Percentiles rank a stretch among this genome's conserved stretches.
Evolutionary conservation across 345 rosid species (phyloP).

Genomic region (Litchi chinensis): DNA sequence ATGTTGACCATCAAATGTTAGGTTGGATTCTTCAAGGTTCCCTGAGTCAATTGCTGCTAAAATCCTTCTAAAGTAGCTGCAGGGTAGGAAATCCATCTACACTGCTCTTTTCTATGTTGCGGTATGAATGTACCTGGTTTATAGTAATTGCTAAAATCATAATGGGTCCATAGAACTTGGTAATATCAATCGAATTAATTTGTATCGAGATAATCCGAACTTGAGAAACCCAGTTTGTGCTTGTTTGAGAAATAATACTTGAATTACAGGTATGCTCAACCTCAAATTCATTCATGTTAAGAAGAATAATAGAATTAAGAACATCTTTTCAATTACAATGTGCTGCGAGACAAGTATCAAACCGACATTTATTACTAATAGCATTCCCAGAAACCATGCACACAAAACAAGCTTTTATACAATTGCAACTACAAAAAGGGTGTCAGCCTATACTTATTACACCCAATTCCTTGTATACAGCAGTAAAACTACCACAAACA

Average conservation of each 20-base stretch:
- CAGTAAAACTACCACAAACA: neutral
- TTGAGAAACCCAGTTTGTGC: neutral
- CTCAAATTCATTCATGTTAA: neutral
- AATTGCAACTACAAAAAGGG: neutral
- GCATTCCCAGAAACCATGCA: neutral
- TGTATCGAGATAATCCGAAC: neutral
- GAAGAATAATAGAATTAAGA: no score
- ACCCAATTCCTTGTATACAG: neutral
- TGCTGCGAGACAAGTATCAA: neutral
- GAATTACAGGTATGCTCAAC: neutral
- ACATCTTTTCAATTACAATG: no score
- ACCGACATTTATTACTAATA: no score
- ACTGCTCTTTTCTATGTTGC: no score
- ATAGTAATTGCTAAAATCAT: no score
- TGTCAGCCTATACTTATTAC: no score
- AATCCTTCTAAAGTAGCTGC: neutral
- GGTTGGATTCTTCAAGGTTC: neutral
- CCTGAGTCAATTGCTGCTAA: neutral
- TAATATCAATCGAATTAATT: no score
- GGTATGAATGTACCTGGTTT: no score
- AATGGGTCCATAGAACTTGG: no score
- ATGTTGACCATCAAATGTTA: neutral
- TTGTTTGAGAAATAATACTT: no score
- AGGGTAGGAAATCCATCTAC: no score
- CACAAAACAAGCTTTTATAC: conserved; percentile 2